phyloP scores from a whole-genome alignment of 495 filamentous ascomycete genomes.

The Massariosphaeria phaeospora region DNA sequence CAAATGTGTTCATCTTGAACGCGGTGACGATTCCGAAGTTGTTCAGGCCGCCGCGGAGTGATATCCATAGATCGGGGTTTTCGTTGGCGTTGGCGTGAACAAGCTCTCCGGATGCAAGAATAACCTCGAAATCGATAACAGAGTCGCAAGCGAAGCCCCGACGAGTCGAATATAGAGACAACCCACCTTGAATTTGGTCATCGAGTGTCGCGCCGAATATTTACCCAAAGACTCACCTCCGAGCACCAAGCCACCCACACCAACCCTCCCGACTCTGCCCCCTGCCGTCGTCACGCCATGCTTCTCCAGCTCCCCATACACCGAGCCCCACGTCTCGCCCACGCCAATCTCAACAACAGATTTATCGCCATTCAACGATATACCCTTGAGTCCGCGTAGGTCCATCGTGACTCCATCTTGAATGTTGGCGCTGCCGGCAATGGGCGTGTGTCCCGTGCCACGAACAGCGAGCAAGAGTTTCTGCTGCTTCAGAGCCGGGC shows the following conservation, averaged over 20 bases:
- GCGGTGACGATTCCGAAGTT: slow-evolving; percentile 15
- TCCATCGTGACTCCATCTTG: slow-evolving; percentile 8
- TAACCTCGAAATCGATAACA: slow-evolving; percentile 30
- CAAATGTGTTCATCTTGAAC: slow-evolving; percentile 2
- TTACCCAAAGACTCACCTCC: slow-evolving; percentile 3
- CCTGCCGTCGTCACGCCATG: slow-evolving; percentile 7
- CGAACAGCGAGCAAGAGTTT: slow-evolving; percentile 5
- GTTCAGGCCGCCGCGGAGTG: slow-evolving; percentile 19
- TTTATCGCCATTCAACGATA: slow-evolving; percentile 1
- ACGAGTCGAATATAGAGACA: slow-evolving; percentile 22
- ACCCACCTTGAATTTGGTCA: slow-evolving; percentile 31
- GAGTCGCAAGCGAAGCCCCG: slow-evolving; percentile 32
- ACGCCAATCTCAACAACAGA: background rate
- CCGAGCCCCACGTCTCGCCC: slow-evolving; percentile 6
- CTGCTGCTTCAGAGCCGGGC: background rate
- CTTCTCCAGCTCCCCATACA: slow-evolving; percentile 9
- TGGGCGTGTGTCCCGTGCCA: slow-evolving; percentile 17
- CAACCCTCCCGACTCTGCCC: slow-evolving; percentile 9
- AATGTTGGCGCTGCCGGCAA: slow-evolving; percentile 4
- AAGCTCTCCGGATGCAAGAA: slow-evolving; percentile 29
- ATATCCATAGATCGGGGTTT: slow-evolving; percentile 11
- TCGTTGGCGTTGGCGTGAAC: slow-evolving; percentile 23
- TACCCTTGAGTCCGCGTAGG: background rate
- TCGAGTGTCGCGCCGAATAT: slow-evolving; percentile 43
- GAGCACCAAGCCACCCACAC: slow-evolving; percentile 13